Percentiles rank a stretch among this genome's conserved stretches.
Evolutionary conservation across 2,329 filamentous ascomycete genomes (phyloP).

Genomic region (Aspergillus tanneri): DNA sequence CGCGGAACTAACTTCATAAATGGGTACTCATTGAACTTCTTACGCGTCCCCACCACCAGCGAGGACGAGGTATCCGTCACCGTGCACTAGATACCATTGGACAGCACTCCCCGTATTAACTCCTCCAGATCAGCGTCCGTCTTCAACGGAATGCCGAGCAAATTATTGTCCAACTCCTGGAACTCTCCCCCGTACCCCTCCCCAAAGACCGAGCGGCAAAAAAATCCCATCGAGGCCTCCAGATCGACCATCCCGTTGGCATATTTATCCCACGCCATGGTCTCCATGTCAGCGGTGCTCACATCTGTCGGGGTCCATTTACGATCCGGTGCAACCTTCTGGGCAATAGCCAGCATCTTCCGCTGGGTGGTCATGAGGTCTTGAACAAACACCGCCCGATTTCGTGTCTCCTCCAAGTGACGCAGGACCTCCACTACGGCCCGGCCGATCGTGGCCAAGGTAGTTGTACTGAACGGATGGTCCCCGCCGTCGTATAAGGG

Average conservation of each 20-base stretch:
- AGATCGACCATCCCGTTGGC: background rate
- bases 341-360: conserved; percentile 7
- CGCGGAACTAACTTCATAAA: too few relatives aligned
- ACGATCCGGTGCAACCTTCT: background rate
- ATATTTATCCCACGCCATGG: background rate
- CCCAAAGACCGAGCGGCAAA: conserved; percentile 2
- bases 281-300: conserved; percentile 1
- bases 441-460: conserved; percentile 7
- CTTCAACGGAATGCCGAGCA: conserved; percentile 2
- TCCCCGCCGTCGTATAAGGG: conserved; percentile 12
- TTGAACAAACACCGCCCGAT: conserved; percentile 10
- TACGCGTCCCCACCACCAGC: too few relatives aligned
- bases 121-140: conserved; percentile 4
- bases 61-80: too few relatives aligned
- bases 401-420: conserved; percentile 8
- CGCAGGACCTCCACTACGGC: background rate
- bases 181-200: conserved; percentile 7
- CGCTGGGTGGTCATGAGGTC: conserved; percentile 11
- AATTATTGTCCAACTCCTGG: conserved; percentile 3
- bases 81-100: background rate
- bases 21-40: too few relatives aligned
- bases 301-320: conserved; percentile 1
- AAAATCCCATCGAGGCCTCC: background rate
- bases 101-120: conserved; percentile 2
- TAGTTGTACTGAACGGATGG: conserved; percentile 13